Conservation (phyloP, 305 asterid genomes). For the Rubia tinctorum region DNA sequence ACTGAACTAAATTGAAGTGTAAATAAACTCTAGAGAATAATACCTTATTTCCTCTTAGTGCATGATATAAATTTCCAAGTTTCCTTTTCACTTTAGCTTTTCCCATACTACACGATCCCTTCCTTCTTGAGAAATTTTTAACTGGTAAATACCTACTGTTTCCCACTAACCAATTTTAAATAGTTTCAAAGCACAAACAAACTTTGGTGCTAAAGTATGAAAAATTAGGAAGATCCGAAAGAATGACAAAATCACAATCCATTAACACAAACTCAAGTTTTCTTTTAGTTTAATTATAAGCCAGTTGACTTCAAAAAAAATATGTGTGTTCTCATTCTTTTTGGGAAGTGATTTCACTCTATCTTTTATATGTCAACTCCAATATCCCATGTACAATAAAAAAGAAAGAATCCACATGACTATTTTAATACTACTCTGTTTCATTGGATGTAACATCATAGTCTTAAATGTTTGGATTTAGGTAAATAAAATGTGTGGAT, state of each 20-base stretch:
- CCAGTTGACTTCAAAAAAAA: slow-evolving; percentile 15
- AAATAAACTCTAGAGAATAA: too few species aligned
- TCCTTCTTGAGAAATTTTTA: slow-evolving; percentile 11
- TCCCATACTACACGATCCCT: not conserved
- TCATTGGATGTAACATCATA: too few species aligned
- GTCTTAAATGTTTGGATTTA: too few species aligned
- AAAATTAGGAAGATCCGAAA: not conserved
- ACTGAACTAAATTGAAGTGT: too few species aligned
- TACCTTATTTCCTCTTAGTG: not conserved
- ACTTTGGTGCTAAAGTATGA: not conserved
- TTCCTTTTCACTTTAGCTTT: not conserved
- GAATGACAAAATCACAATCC: slow-evolving; percentile 16
- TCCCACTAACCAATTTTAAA: not conserved
- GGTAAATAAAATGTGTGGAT: too few species aligned
- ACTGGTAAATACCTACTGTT: slow-evolving; percentile 2
- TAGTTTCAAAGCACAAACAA: not conserved
- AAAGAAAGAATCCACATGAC: slow-evolving; percentile 8
- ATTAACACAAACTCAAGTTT: slow-evolving; percentile 6
- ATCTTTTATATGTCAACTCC: slow-evolving; percentile 55
- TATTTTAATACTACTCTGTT: too few species aligned
- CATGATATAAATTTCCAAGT: not conserved
- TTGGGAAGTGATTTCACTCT: slow-evolving; percentile 24
- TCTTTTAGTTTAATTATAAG: slow-evolving; percentile 16
- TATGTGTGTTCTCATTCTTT: slow-evolving; percentile 24
- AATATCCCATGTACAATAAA: slow-evolving; percentile 23